These are phyloP conservation scores for Chytriomyces sp. DNA, from an alignment of 192 early-diverging fungal species.

Conservation along the genomic window DNA sequence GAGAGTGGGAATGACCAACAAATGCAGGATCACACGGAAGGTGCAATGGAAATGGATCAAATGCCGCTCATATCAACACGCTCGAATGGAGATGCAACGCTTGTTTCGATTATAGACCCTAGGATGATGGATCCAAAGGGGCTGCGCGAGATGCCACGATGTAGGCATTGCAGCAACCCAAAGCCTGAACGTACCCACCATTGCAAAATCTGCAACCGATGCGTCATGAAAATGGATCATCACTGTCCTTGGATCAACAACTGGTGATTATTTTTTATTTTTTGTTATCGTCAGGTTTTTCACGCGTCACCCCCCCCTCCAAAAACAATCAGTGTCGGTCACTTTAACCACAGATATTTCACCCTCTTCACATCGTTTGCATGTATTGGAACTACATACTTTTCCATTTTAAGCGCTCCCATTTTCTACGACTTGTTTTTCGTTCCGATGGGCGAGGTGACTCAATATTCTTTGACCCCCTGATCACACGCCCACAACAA, in stretches of 20 bases:
- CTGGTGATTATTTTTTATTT: constrained; percentile 29
- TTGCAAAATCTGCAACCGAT: constrained; percentile 52
- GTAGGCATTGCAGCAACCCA: constrained; percentile 23
- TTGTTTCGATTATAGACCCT: background rate
- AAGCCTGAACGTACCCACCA: constrained; percentile 55
- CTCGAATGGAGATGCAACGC: background rate
- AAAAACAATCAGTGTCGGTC: constrained; percentile 47
- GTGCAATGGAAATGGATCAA: constrained; percentile 1
- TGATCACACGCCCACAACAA: background rate
- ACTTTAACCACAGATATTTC: constrained; percentile 61
- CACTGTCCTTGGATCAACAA: constrained; percentile 50
- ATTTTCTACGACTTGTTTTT: constrained; percentile 31
- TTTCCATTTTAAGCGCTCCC: constrained; percentile 10
- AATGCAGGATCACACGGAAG: background rate
- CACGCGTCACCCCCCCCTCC: background rate
- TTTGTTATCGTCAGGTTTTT: background rate
- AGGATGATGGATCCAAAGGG: constrained; percentile 18
- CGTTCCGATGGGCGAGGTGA: background rate
- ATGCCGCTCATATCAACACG: background rate
- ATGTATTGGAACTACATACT: constrained; percentile 35
- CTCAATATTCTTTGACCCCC: background rate
- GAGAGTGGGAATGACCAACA: background rate
- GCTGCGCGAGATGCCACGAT: constrained; percentile 12
- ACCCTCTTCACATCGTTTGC: constrained; percentile 55
- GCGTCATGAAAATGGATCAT: constrained; percentile 60